Percentiles rank a stretch among this genome's conserved stretches.
phyloP scores from a whole-genome alignment of 805 yeast species.

The Cyberlindnera misumaiensis region DNA sequence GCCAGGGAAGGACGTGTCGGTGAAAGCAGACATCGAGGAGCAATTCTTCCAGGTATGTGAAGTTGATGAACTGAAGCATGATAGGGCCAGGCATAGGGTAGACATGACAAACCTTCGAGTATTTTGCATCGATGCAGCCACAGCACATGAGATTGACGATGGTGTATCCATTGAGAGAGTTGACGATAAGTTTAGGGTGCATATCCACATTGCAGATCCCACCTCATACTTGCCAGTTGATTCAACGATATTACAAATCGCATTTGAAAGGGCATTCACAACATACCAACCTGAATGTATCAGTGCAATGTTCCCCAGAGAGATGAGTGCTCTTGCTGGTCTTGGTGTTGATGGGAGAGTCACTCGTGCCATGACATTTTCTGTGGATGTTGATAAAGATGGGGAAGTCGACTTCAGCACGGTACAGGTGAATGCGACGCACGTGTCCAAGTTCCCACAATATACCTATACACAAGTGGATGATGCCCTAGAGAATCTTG shows the following conservation, averaged over 20 bases:
- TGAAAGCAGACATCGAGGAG: conserved; percentile 37
- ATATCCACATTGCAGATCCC: conserved; percentile 86
- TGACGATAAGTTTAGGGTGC: conserved; percentile 34
- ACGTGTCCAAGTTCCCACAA: conserved; percentile 39
- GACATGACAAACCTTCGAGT: conserved; percentile 43
- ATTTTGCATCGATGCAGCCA: conserved; percentile 76
- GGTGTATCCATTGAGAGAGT: conserved; percentile 60
- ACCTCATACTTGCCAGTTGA: conserved; percentile 46
- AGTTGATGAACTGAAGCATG: conserved; percentile 10
- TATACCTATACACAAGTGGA: conserved; percentile 64
- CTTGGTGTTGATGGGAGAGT: conserved; percentile 35
- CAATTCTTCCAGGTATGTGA: conserved; percentile 32
- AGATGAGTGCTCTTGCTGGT: conserved; percentile 44
- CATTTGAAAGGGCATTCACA: conserved; percentile 56
- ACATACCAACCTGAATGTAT: conserved; percentile 66
- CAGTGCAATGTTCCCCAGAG: conserved; percentile 62
- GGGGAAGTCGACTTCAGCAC: conserved; percentile 19
- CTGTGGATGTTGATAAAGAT: conserved; percentile 26
- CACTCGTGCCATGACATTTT: conserved; percentile 45
- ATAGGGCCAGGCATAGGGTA: conserved; percentile 26
- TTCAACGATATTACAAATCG: conserved; percentile 40
- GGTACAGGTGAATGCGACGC: conserved; percentile 33
- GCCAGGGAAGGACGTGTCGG: conserved; percentile 37
- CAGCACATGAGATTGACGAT: conserved; percentile 90
- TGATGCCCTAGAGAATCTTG: conserved; percentile 29